Conservation (phyloP, 2,329 filamentous ascomycete genomes). For the Hymenoscyphus albidus region DNA sequence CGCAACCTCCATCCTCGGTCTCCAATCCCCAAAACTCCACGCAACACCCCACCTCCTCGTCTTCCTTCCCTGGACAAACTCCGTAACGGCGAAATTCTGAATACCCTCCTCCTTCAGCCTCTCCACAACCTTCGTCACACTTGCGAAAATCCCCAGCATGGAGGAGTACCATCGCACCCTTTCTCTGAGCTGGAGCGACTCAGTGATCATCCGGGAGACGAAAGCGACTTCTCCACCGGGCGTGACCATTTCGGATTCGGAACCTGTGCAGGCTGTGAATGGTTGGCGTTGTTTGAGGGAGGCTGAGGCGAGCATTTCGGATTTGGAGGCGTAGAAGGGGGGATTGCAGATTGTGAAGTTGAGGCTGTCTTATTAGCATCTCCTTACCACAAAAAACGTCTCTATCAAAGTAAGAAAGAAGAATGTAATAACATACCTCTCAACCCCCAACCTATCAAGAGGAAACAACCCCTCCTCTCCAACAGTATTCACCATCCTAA, state of each 20-base stretch:
- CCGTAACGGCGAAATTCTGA: constrained; percentile 76
- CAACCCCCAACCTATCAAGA: constrained; percentile 49
- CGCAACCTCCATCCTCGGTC: constrained; percentile 53
- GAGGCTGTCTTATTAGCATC: constrained; percentile 41
- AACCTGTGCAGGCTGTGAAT: constrained; percentile 71
- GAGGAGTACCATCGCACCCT: constrained; percentile 82
- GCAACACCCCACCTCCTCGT: constrained; percentile 84
- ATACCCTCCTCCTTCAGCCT: constrained; percentile 55
- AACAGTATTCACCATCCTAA: constrained; percentile 56
- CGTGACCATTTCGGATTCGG: constrained; percentile 80
- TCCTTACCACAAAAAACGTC: constrained; percentile 10
- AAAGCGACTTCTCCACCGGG: constrained; percentile 75
- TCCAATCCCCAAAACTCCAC: constrained; percentile 73
- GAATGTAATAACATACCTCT: constrained; percentile 28
- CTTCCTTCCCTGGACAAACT: constrained; percentile 71
- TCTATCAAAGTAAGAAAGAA: background rate
- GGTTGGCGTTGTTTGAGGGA: constrained; percentile 63
- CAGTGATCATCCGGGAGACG: constrained; percentile 64
- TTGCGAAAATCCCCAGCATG: constrained; percentile 81
- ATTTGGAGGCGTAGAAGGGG: constrained; percentile 78
- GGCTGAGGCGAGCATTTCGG: constrained; percentile 65
- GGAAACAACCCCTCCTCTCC: constrained; percentile 53
- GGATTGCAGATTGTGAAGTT: constrained; percentile 94
- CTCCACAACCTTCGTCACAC: constrained; percentile 59
- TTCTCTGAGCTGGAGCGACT: constrained; percentile 57